Conservation (phyloP, 768 basidiomycete species). For the Suillus alpinus region DNA sequence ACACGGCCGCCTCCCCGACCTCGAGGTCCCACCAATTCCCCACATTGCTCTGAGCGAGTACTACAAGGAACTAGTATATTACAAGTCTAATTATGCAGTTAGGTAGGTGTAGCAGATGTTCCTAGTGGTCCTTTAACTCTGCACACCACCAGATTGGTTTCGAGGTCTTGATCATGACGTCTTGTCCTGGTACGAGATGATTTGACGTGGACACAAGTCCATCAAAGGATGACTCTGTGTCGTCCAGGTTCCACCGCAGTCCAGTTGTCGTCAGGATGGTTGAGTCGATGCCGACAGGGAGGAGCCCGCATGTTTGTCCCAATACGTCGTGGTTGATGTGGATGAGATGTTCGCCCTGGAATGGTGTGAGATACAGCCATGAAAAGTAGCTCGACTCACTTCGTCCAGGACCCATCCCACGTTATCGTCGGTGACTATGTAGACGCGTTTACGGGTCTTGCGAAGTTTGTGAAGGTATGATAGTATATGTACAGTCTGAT, state of each 20-base stretch:
- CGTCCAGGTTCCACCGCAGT: slow-evolving; percentile 81
- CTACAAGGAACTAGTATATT: not conserved
- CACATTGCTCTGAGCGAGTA: not conserved
- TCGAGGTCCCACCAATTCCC: not conserved
- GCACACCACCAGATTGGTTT: slow-evolving; percentile 90
- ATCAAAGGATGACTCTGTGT: slow-evolving; percentile 72
- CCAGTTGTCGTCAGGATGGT: slow-evolving; percentile 82
- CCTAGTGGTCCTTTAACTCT: slow-evolving; percentile 45
- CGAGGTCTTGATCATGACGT: slow-evolving; percentile 73
- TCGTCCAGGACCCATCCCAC: slow-evolving; percentile 85
- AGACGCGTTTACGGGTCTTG: slow-evolving; percentile 53
- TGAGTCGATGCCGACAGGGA: slow-evolving; percentile 82
- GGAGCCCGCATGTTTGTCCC: slow-evolving; percentile 90
- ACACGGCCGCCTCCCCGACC: not conserved
- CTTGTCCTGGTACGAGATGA: slow-evolving; percentile 69
- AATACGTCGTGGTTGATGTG: slow-evolving; percentile 67
- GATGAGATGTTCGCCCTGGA: slow-evolving; percentile 81
- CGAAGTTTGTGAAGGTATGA: slow-evolving; percentile 82
- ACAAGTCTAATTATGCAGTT: not conserved
- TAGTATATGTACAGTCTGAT: slow-evolving; percentile 91
- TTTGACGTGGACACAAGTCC: slow-evolving; percentile 93
- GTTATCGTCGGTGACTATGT: slow-evolving; percentile 86
- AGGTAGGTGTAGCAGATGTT: not conserved
- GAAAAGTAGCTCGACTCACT: slow-evolving; percentile 39
- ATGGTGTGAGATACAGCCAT: not conserved